Base-by-base conservation (phyloP, 495 filamentous ascomycete genomes). In the Penicillium cosmopolitanum region DNA sequence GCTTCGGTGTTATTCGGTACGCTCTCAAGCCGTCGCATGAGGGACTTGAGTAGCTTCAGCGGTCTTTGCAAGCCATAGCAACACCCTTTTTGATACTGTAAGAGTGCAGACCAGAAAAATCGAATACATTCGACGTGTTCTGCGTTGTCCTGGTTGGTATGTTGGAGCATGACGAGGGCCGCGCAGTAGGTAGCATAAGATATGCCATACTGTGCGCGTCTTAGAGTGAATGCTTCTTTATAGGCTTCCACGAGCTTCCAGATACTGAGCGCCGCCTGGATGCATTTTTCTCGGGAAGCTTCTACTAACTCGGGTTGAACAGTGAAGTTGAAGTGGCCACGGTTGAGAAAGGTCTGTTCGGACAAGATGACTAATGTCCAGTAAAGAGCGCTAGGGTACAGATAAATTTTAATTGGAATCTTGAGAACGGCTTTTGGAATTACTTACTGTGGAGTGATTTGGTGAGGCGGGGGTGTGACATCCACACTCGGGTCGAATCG, bases 401-500 rank as follows among this genome's bases (percentile, higher is more conserved):
- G 12, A 70, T 50, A 11, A 66, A 8, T 55, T 58, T 1, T 5
- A 34, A 23, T 15, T 0, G n/a, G 1, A 21, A 54, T 4, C 4
- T 23, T 23, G 10, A 40, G 19, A 21, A 21, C 19, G 2, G 19
- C 19, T 21, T n/a, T 42, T 8, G 12, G 34, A 4, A 11, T 1
- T 42, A 60, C 58, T 50, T 59, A 66, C 60, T 66, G 61, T 38
- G 61, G 47, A 15, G 60, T 65, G 6, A 68, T 42, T 44, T 65
- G 53, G 53, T 70, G 63, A 13, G 69, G 69, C 18, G 63, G 62
- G 31, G 66, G 69, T 18, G 46, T 65, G 25, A 34, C 10, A 28
- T 56, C 50, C 43, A 46, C 35, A 15, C 9, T 40, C 10, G 56
- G 63, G n/a, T 66, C 60, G 35, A 62, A 70, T 51, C 36, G 40